Percentiles rank a stretch among this genome's conserved stretches.
phyloP scores from a whole-genome alignment of 371 early-diverging fungal species.

The Caulochytrium protostelioides region DNA sequence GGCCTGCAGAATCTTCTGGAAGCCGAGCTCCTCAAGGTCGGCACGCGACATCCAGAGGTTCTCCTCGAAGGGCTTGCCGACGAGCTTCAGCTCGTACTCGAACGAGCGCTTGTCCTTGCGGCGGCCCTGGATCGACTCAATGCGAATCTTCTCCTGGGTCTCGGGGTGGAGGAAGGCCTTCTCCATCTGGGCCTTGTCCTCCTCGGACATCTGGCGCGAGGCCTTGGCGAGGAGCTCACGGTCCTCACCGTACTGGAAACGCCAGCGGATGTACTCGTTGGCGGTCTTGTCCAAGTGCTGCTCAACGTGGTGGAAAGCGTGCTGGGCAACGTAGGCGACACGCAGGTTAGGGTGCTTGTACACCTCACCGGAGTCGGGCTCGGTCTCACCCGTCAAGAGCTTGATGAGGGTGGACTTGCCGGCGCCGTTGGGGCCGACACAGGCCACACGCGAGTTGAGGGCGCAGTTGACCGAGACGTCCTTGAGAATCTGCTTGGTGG shows the following conservation, averaged over 20 bases:
- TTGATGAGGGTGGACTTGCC: conserved; percentile 67
- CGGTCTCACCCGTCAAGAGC: conserved; percentile 53
- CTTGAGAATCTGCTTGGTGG: conserved; percentile 23
- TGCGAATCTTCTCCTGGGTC: conserved; percentile 23
- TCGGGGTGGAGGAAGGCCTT: conserved; percentile 6
- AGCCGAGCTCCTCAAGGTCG: conserved; percentile 42
- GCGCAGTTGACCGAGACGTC: conserved; percentile 40
- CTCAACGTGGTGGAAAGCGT: conserved; percentile 54
- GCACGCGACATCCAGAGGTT: conserved; percentile 51
- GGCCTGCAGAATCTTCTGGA: conserved; percentile 39
- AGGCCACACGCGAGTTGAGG: conserved; percentile 42
- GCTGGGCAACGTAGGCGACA: conserved; percentile 57
- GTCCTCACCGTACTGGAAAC: conserved; percentile 44
- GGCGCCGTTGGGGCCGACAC: conserved; percentile 53
- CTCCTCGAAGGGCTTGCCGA: conserved; percentile 33
- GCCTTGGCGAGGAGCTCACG: conserved; percentile 39
- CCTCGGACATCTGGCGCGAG: conserved; percentile 32
- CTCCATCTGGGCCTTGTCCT: conserved; percentile 36
- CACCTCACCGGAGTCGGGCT: conserved; percentile 39
- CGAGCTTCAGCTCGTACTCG: conserved; percentile 45
- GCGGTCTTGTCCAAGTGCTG: conserved; percentile 41
- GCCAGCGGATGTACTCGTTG: conserved; percentile 47
- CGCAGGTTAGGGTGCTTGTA: conserved; percentile 50
- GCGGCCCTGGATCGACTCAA: conserved; percentile 37
- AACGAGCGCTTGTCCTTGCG: conserved; percentile 45